Conservation (phyloP, 805 yeast species). For the Candida arabinofermentans region DNA sequence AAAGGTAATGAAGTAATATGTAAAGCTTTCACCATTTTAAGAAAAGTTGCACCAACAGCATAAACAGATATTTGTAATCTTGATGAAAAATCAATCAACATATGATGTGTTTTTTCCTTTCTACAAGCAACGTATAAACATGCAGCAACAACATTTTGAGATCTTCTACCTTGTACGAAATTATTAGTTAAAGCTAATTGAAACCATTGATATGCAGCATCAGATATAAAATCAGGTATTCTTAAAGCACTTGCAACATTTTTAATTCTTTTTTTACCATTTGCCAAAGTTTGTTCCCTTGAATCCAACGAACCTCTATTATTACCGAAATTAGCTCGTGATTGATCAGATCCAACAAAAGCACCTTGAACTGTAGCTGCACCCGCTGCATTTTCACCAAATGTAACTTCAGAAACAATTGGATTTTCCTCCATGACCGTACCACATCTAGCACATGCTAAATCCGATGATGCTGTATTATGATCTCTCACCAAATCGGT, state of each 20-base stretch:
- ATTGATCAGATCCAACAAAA: constrained; percentile 84
- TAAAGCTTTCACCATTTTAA: constrained; percentile 85
- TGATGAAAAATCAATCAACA: constrained; percentile 93
- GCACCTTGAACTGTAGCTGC: constrained; percentile 96
- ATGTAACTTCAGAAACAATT: constrained; percentile 91
- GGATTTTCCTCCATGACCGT: constrained; percentile 87
- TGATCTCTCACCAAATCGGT: constrained; percentile 50
- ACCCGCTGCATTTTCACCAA: constrained; percentile 88
- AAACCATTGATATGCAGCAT: constrained; percentile 87
- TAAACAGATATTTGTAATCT: constrained; percentile 86
- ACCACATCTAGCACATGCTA: constrained; percentile 83
- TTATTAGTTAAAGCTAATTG: constrained; percentile 79
- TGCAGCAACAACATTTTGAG: constrained; percentile 93
- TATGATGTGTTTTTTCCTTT: constrained; percentile 84
- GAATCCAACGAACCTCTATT: constrained; percentile 76
- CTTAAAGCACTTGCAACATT: constrained; percentile 74
- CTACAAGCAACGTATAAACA: constrained; percentile 95
- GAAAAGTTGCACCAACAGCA: constrained; percentile 92
- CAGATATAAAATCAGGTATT: constrained; percentile 82
- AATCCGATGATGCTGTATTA: constrained; percentile 63
- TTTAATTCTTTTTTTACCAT: constrained; percentile 74
- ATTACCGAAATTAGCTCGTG: constrained; percentile 66
- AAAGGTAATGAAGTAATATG: constrained; percentile 75
- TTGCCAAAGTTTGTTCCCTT: constrained; percentile 82
- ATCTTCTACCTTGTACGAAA: constrained; percentile 95